Conservation (phyloP, 306 rosid genomes). For the Nissolia schottii region DNA sequence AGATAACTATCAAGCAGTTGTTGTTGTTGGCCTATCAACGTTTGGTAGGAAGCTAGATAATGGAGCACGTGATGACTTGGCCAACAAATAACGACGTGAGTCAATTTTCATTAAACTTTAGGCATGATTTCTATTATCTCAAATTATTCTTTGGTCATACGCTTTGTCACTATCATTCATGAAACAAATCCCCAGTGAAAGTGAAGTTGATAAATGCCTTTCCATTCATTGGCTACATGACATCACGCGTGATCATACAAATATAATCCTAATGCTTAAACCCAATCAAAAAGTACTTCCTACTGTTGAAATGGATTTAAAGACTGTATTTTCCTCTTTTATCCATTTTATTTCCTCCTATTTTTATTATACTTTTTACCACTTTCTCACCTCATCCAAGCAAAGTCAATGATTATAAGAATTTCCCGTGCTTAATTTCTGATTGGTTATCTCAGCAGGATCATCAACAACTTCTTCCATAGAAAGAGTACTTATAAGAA, state of each 20-base stretch:
- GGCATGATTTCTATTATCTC: background rate
- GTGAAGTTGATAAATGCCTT: background rate
- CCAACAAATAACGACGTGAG: background rate
- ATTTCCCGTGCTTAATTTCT: too few relatives aligned
- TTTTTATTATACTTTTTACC: too few relatives aligned
- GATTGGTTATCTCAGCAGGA: too few relatives aligned
- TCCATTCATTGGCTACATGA: background rate
- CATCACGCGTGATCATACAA: background rate
- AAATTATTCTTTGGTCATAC: background rate
- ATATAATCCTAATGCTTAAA: background rate
- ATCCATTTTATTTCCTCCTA: too few relatives aligned
- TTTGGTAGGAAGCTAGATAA: background rate
- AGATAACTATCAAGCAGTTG: too few relatives aligned
- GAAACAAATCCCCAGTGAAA: background rate
- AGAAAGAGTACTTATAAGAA: too few relatives aligned
- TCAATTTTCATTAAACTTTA: background rate
- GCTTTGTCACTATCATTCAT: background rate
- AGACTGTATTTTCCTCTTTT: too few relatives aligned
- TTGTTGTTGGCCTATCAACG: too few relatives aligned
- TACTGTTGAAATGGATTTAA: background rate
- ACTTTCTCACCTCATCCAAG: too few relatives aligned
- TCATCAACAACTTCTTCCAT: too few relatives aligned
- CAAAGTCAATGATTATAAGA: too few relatives aligned
- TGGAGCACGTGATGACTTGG: background rate
- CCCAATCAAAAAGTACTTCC: background rate